A percentile compares a stretch with the other conserved stretches of the same genome.
Evolutionary conservation across 2,329 filamentous ascomycete species (phyloP).

Genomic region (Aspergillus felis): DNA sequence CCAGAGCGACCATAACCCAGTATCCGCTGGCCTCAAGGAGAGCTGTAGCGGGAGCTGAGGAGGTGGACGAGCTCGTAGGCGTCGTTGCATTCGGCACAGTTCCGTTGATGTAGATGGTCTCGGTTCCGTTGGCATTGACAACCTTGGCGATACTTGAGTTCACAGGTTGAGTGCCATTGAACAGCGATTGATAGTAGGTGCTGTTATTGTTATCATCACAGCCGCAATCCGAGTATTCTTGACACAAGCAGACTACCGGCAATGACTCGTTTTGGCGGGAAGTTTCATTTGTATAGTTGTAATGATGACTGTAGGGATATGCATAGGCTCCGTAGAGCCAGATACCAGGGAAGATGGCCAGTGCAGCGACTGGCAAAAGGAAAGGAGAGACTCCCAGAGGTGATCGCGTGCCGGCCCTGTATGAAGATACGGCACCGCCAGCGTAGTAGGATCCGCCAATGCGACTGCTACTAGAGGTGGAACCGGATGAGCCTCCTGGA

Average conservation of each 20-base stretch:
- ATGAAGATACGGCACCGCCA: slow-evolving; percentile 52
- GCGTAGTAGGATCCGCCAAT: slow-evolving; percentile 50
- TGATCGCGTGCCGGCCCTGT: slow-evolving; percentile 43
- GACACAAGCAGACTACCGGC: slow-evolving; percentile 56
- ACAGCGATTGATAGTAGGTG: slow-evolving; percentile 40
- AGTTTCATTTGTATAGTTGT: slow-evolving; percentile 46
- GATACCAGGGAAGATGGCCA: slow-evolving; percentile 49
- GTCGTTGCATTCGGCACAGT: slow-evolving; percentile 45
- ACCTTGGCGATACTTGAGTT: slow-evolving; percentile 40
- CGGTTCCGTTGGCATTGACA: slow-evolving; percentile 40
- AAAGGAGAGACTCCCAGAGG: slow-evolving; percentile 48
- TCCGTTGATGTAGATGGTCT: slow-evolving; percentile 46
- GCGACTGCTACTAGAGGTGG: slow-evolving; percentile 9
- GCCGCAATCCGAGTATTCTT: slow-evolving; percentile 52
- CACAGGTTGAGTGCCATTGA: slow-evolving; percentile 38
- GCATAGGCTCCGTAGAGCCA: slow-evolving; percentile 56
- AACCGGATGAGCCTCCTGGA: slow-evolving; percentile 26
- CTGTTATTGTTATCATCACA: slow-evolving; percentile 51
- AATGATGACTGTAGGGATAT: slow-evolving; percentile 50
- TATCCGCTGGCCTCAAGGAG: slow-evolving; percentile 35
- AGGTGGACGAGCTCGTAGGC: slow-evolving; percentile 26
- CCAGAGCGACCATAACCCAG: slow-evolving; percentile 39
- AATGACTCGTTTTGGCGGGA: slow-evolving; percentile 46
- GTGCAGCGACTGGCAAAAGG: slow-evolving; percentile 45
- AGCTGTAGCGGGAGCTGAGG: slow-evolving; percentile 16